Conservation (phyloP, 345 rosid species). For the Aquilaria sinensis region DNA sequence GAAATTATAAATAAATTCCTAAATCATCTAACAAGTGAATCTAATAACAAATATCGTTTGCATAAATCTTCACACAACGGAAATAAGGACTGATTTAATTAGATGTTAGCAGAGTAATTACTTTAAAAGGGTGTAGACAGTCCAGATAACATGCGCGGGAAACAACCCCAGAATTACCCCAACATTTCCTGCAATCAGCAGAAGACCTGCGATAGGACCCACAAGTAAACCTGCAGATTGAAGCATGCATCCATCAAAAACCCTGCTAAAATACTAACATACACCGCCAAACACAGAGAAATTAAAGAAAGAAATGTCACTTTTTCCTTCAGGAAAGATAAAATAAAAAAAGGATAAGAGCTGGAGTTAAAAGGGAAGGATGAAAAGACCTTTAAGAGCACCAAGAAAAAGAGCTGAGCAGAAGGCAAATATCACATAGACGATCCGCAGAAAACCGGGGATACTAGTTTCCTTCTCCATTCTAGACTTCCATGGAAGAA, state of each 20-base stretch:
- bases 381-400: conserved; percentile 58
- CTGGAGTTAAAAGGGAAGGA: background rate
- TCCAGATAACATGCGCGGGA: conserved; percentile 74
- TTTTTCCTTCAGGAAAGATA: background rate
- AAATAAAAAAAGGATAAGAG: background rate
- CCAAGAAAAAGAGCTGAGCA: conserved; percentile 67
- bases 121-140: conserved; percentile 53
- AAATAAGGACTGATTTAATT: background rate
- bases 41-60: background rate
- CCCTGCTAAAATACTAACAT: conserved; percentile 1
- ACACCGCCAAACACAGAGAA: conserved; percentile 7
- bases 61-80: background rate
- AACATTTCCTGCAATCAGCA: conserved; percentile 55
- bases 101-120: conserved; percentile 12
- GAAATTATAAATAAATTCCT: conserved; percentile 14
- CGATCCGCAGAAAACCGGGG: conserved; percentile 28
- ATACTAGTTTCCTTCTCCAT: conserved; percentile 31
- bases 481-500: background rate
- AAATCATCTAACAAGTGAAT: background rate
- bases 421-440: conserved; percentile 58
- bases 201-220: conserved; percentile 74
- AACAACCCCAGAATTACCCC: conserved; percentile 65
- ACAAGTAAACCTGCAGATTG: conserved; percentile 47
- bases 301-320: background rate
- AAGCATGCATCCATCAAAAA: background rate